These are phyloP conservation scores for Botrytis cinerea DNA, from an alignment of 2,329 filamentous ascomycete genomes.

Conservation along the genomic window DNA sequence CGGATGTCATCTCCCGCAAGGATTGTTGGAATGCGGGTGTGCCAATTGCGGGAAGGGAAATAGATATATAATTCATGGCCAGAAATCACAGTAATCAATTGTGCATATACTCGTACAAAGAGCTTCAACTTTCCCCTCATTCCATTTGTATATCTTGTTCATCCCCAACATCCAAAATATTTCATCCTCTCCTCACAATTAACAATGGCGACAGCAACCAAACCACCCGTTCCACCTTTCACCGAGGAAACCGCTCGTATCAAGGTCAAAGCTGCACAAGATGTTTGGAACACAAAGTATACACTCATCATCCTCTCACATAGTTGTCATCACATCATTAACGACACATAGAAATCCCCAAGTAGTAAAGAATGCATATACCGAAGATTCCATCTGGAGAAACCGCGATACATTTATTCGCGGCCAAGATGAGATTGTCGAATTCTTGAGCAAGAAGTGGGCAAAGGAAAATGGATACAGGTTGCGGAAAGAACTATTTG, in stretches of 20 bases:
- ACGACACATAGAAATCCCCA: slow-evolving; percentile 58
- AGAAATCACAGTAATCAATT: background rate
- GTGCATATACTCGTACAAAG: background rate
- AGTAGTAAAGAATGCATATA: slow-evolving; percentile 71
- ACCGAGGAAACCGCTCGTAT: slow-evolving; percentile 68
- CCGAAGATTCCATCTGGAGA: slow-evolving; percentile 74
- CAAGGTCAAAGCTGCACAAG: slow-evolving; percentile 84
- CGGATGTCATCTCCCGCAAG: background rate
- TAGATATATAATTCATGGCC: background rate
- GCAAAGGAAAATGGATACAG: slow-evolving; percentile 68
- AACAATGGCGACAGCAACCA: slow-evolving; percentile 27
- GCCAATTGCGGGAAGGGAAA: background rate
- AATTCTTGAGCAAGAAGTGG: slow-evolving; percentile 75
- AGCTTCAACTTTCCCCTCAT: background rate
- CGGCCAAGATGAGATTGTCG: slow-evolving; percentile 67
- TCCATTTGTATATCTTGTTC: background rate
- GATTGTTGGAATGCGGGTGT: background rate
- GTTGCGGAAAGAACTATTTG: slow-evolving; percentile 81
- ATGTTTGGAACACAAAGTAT: slow-evolving; percentile 78
- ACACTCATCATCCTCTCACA: slow-evolving; percentile 25
- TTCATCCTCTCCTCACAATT: background rate
- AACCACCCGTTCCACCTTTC: slow-evolving; percentile 67
- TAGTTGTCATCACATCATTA: background rate
- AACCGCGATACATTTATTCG: slow-evolving; percentile 71
- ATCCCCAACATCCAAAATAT: background rate